phyloP scores from a whole-genome alignment of 2,329 filamentous ascomycete genomes.

The Chalara sp. region DNA sequence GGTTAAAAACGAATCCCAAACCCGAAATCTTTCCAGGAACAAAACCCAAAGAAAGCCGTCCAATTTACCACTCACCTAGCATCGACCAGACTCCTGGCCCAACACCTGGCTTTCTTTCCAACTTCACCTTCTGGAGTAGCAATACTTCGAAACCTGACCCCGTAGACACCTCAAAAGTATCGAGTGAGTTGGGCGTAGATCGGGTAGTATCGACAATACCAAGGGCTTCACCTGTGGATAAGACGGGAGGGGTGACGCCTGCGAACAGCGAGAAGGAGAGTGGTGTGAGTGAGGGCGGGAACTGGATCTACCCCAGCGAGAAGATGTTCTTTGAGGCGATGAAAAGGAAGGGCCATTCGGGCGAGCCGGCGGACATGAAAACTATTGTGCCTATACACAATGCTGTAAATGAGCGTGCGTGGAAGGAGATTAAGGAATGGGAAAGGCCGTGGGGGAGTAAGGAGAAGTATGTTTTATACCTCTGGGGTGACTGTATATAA shows the following conservation, averaged over 20 bases:
- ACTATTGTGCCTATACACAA: constrained; percentile 97
- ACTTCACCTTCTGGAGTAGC: constrained; percentile 8
- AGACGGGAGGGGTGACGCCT: constrained; percentile 34
- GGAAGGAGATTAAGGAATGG: constrained; percentile 87
- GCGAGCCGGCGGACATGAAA: constrained; percentile 68
- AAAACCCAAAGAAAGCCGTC: constrained; percentile 21
- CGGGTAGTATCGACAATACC: constrained; percentile 78
- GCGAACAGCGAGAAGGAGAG: constrained; percentile 78
- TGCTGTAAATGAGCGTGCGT: constrained; percentile 94
- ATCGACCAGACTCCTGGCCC: constrained; percentile 29
- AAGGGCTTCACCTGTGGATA: constrained; percentile 42
- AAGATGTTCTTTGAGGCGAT: constrained; percentile 98
- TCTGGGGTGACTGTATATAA: not conserved
- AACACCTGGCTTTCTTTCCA: constrained; percentile 1
- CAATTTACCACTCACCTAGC: constrained; percentile 29
- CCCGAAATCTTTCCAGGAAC: constrained; percentile 20
- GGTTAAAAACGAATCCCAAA: constrained; percentile 49
- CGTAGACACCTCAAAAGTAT: too few relatives aligned
- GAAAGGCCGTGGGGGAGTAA: constrained; percentile 60
- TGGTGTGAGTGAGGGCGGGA: constrained; percentile 61
- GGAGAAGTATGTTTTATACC: constrained; percentile 42
- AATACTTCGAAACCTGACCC: too few relatives aligned
- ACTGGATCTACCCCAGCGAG: constrained; percentile 97
- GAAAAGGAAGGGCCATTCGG: constrained; percentile 78
- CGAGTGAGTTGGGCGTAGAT: constrained; percentile 47